These are phyloP conservation scores for Grosmannia serpens DNA, from an alignment of 2,329 filamentous ascomycete species.

Conservation along the genomic window DNA sequence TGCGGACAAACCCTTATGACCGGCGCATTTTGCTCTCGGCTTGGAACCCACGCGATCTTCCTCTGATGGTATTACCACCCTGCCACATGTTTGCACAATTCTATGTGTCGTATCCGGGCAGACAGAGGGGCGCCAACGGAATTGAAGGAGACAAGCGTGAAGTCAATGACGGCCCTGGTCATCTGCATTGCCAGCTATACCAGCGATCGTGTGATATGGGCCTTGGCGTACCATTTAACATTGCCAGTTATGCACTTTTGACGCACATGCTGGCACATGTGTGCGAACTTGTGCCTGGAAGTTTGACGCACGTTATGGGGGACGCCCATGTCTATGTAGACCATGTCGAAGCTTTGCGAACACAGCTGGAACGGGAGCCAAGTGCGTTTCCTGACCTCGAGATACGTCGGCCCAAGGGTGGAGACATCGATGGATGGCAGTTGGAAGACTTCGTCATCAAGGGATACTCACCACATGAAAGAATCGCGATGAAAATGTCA, in stretches of 20 bases:
- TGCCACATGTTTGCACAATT: slow-evolving; percentile 99
- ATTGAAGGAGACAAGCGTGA: slow-evolving; percentile 10
- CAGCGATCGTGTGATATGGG: slow-evolving; percentile 96
- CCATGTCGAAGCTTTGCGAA: slow-evolving; percentile 75
- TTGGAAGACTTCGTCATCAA: slow-evolving; percentile 77
- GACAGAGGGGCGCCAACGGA: slow-evolving; percentile 15
- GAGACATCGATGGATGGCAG: slow-evolving; percentile 82
- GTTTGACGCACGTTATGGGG: slow-evolving; percentile 89
- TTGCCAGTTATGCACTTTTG: slow-evolving; percentile 83
- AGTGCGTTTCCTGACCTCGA: slow-evolving; percentile 68
- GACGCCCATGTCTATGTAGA: slow-evolving; percentile 96
- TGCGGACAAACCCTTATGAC: slow-evolving; percentile 76
- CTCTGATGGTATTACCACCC: slow-evolving; percentile 82
- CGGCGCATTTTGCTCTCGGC: slow-evolving; percentile 80
- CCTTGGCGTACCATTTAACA: slow-evolving; percentile 94
- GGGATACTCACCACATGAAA: slow-evolving; percentile 83
- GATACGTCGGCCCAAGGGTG: slow-evolving; percentile 52
- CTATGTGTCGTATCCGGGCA: slow-evolving; percentile 67
- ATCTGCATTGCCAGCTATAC: slow-evolving; percentile 80
- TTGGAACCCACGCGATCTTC: slow-evolving; percentile 84
- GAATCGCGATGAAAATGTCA: slow-evolving; percentile 98
- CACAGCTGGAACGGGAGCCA: slow-evolving; percentile 72
- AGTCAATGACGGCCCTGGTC: slow-evolving; percentile 31
- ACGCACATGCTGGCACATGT: slow-evolving; percentile 93
- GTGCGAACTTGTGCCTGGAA: slow-evolving; percentile 73